Evolutionary conservation across 306 rosid genomes (phyloP).

Genomic region (Astragalus membranaceus): DNA sequence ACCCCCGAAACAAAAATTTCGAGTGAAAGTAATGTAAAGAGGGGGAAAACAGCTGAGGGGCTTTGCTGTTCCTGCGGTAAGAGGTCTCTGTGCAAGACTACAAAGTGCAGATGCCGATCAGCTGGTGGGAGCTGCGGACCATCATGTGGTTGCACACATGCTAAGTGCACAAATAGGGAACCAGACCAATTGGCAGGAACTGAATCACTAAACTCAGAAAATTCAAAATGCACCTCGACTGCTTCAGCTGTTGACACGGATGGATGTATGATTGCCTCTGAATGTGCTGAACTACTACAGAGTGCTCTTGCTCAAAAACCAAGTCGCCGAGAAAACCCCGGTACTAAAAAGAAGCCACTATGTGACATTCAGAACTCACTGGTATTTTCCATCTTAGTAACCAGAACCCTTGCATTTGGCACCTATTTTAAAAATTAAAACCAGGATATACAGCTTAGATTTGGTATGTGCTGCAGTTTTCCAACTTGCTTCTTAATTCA

Average conservation of each 20-base stretch:
- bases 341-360: slow-evolving; percentile 55
- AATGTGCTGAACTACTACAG: slow-evolving; percentile 56
- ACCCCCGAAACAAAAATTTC: slow-evolving; percentile 36
- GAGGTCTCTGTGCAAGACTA: slow-evolving; percentile 78
- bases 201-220: slow-evolving; percentile 32
- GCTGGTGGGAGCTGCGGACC: slow-evolving; percentile 67
- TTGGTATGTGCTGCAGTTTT: not conserved
- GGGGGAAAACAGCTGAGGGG: slow-evolving; percentile 29
- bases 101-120: slow-evolving; percentile 77
- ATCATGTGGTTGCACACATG: slow-evolving; percentile 66
- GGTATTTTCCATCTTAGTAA: slow-evolving; percentile 36
- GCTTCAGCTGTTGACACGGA: slow-evolving; percentile 20
- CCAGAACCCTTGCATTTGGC: not conserved
- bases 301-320: slow-evolving; percentile 54
- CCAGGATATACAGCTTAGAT: not conserved
- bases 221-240: slow-evolving; percentile 14
- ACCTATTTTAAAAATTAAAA: not conserved
- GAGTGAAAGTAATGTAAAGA: slow-evolving; percentile 18
- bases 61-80: slow-evolving; percentile 84
- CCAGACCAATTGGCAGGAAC: slow-evolving; percentile 12
- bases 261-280: slow-evolving; percentile 26
- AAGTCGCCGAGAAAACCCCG: slow-evolving; percentile 28
- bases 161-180: slow-evolving; percentile 76
- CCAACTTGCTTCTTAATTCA: slow-evolving; percentile 17
- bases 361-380: slow-evolving; percentile 67